Conservation (phyloP, 2,329 filamentous ascomycete genomes). For the Colletotrichum australisinense region DNA sequence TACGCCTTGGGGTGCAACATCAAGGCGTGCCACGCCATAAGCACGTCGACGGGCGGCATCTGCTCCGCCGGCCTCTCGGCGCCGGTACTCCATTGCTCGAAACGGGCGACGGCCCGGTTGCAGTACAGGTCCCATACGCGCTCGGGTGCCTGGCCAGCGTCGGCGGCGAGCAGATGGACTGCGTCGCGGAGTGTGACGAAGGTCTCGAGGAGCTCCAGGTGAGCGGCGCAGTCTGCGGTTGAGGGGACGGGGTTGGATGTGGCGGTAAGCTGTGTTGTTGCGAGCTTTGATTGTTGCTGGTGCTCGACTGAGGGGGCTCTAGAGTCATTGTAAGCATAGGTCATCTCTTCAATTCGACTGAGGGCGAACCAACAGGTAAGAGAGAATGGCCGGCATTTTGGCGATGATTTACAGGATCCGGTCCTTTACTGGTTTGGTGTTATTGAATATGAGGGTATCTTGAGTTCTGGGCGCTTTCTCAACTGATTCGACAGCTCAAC, state of each 20-base stretch:
- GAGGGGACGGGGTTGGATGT: conserved; percentile 33
- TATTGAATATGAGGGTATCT: background rate
- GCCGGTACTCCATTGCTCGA: conserved; percentile 32
- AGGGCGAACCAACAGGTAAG: conserved; percentile 11
- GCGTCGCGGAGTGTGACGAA: conserved; percentile 62
- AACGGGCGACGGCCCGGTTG: conserved; percentile 42
- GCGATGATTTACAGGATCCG: background rate
- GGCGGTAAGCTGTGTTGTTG: background rate
- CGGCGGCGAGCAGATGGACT: conserved; percentile 36
- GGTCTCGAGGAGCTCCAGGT: conserved; percentile 70
- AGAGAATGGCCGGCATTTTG: conserved; percentile 26
- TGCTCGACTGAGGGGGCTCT: conserved; percentile 8
- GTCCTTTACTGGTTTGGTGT: background rate
- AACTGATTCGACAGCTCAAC: background rate
- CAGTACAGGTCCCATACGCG: conserved; percentile 43
- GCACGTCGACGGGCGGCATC: conserved; percentile 43
- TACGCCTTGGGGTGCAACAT: conserved; percentile 45
- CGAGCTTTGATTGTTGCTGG: conserved; percentile 5
- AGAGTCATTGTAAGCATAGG: background rate
- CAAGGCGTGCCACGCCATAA: conserved; percentile 52
- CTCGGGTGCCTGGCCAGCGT: conserved; percentile 11
- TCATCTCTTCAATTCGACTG: background rate
- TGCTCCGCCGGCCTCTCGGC: background rate
- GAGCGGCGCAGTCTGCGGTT: conserved; percentile 58
- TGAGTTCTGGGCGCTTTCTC: background rate